Evolutionary conservation across 225 moss, liverwort and hornwort species (phyloP), one percentile per base, ranked within the genome.

Genomic region (Asterella californica): DNA sequence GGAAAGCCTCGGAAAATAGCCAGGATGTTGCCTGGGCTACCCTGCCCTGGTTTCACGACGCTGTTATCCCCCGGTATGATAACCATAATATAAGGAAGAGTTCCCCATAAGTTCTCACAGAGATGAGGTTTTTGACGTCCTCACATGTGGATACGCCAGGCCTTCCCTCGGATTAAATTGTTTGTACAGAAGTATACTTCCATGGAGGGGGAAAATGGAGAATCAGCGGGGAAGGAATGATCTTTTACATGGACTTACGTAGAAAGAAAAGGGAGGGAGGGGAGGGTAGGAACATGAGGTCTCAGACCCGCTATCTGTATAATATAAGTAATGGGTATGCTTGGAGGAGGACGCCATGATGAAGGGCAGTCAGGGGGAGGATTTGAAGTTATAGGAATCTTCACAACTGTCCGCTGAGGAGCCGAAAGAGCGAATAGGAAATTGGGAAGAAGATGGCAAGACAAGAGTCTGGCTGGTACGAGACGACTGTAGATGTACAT

Each of bases 401-500:
- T 45, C 25, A 36, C 72, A 38, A 72, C 47, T 72, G 72, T 48
- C 72, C 72, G 72, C 45, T 72, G 72, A 47, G 72, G 46, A 72
- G 72, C 22, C 72, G 10, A 72, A 72, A 72, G 47, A 71, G 72
- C 72, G 72, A 72, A 48, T 72, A 46, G 72, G 47, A 36, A 47
- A 45, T 48, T 9, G 9, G 72, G 46, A 24, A 48, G 38, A 21
- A 72, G 72, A 72, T 72, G 72, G 46, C 34, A 70, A 70, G 70
- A 70, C 70, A 70, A 70, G 70, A 19, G 47, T 47, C 72, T 72
- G 72, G 72, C 24, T 48, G 72, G 72, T 72, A 47, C 72, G 70
- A 72, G 46, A n/a, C 72, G 7, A 72, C 72, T 45, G 72, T 72
- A 72, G 48, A 72, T 69, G 47, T 48, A 72, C 47, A 15, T 47